phyloP scores from a whole-genome alignment of 208 protist species.

The Leptomonas pyrrhocoris region DNA sequence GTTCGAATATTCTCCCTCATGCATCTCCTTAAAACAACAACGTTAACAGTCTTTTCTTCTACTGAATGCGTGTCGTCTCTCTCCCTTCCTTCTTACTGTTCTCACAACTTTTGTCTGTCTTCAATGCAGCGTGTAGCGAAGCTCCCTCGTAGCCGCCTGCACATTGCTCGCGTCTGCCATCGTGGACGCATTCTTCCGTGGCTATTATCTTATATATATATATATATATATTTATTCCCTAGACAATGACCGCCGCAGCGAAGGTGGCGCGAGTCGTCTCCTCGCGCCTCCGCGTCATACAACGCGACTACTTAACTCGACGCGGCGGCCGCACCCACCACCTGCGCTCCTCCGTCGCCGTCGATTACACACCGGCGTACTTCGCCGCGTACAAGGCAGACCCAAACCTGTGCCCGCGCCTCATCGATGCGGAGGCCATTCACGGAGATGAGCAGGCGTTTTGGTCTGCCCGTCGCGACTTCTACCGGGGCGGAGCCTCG shows the following conservation, averaged over 20 bases:
- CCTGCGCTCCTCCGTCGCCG: slow-evolving; percentile 44
- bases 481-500: slow-evolving; percentile 51
- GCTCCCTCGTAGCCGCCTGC: no score
- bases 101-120: no score
- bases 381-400: slow-evolving; percentile 40
- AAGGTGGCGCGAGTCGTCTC: slow-evolving; percentile 43
- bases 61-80: neutral
- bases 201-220: neutral
- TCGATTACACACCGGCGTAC: slow-evolving; percentile 70
- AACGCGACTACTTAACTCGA: slow-evolving; percentile 70
- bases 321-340: slow-evolving; percentile 61
- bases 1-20: no score
- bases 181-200: no score
- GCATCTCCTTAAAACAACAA: no score
- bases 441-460: slow-evolving; percentile 86
- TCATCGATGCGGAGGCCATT: slow-evolving; percentile 80
- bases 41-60: no score
- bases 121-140: no score
- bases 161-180: no score
- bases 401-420: slow-evolving; percentile 48
- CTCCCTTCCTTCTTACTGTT: slow-evolving; percentile 17
- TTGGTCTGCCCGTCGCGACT: slow-evolving; percentile 70
- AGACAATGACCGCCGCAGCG: slow-evolving; percentile 11
- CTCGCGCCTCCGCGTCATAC: slow-evolving; percentile 65
- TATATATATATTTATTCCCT: neutral